Conservation (phyloP, 2,329 filamentous ascomycete genomes). For the Pyrenochaeta sp. region DNA sequence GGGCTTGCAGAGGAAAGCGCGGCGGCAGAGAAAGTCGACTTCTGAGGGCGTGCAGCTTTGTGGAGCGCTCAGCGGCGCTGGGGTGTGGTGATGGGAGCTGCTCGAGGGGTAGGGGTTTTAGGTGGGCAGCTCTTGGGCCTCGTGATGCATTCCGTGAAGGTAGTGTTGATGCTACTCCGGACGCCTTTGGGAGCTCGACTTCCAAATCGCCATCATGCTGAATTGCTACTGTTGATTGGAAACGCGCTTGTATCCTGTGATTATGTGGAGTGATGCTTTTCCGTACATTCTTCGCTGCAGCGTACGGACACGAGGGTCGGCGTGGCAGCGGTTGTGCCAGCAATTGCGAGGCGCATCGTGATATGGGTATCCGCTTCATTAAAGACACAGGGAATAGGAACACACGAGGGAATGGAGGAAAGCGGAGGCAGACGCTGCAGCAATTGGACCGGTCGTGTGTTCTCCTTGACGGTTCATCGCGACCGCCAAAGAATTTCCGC, state of each 20-base stretch:
- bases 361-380: constrained; percentile 70
- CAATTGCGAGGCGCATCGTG: constrained; percentile 68
- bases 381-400: constrained; percentile 22
- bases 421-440: constrained; percentile 24
- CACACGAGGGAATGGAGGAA: constrained; percentile 14
- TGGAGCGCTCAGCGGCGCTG: constrained; percentile 72
- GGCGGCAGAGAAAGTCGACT: constrained; percentile 83
- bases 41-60: constrained; percentile 92
- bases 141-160: not conserved
- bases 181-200: constrained; percentile 22
- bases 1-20: constrained; percentile 83
- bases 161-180: constrained; percentile 1
- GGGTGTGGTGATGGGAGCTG: constrained; percentile 75
- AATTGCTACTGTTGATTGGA: constrained; percentile 29
- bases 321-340: constrained; percentile 57
- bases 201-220: constrained; percentile 17
- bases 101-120: constrained; percentile 34
- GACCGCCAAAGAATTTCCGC: constrained; percentile 48
- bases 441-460: constrained; percentile 35
- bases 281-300: constrained; percentile 28
- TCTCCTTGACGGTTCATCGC: constrained; percentile 32
- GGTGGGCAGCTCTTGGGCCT: constrained; percentile 14
- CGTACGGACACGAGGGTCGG: constrained; percentile 51
- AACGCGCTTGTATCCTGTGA: constrained; percentile 38
- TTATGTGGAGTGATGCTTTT: constrained; percentile 39